Evolutionary conservation across 2,329 filamentous ascomycete genomes (phyloP).

Genomic region (Cercospora brassicicola): DNA sequence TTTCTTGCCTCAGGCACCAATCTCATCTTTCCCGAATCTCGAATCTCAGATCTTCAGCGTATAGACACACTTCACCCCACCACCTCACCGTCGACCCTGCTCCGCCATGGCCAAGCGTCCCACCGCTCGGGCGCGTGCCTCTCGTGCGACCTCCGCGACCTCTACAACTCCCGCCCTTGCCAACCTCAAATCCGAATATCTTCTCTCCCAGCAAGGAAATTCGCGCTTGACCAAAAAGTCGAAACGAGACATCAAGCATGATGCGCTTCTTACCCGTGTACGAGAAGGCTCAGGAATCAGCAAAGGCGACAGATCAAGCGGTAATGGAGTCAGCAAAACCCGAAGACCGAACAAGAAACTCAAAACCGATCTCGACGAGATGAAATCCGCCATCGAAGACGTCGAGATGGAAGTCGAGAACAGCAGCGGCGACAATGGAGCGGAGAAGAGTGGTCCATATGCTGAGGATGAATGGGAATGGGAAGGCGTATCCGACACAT

Average conservation of each 20-base stretch:
- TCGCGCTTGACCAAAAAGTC: constrained; percentile 68
- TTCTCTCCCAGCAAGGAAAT: constrained; percentile 32
- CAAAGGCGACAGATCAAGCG: constrained; percentile 54
- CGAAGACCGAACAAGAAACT: constrained; percentile 75
- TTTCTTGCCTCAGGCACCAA: not conserved
- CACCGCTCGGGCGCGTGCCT: constrained; percentile 5
- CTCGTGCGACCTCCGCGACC: constrained; percentile 21
- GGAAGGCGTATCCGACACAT: constrained; percentile 22
- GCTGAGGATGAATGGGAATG: constrained; percentile 21
- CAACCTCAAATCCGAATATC: constrained; percentile 14
- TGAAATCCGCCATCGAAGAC: constrained; percentile 72
- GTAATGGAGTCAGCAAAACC: constrained; percentile 37
- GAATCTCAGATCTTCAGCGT: not conserved
- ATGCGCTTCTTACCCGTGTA: constrained; percentile 61
- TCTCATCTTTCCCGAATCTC: not conserved
- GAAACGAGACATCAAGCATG: constrained; percentile 80
- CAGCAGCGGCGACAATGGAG: constrained; percentile 33
- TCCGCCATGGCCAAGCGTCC: constrained; percentile 14
- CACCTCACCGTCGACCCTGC: not conserved
- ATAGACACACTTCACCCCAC: not conserved
- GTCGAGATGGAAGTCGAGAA: constrained; percentile 42
- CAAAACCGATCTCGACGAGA: constrained; percentile 68
- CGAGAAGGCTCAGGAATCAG: constrained; percentile 61
- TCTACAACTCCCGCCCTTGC: constrained; percentile 7
- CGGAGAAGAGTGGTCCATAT: constrained; percentile 5